These are phyloP conservation scores for Macroventuria anomochaeta DNA, from an alignment of 2,329 filamentous ascomycete species.

Conservation along the genomic window DNA sequence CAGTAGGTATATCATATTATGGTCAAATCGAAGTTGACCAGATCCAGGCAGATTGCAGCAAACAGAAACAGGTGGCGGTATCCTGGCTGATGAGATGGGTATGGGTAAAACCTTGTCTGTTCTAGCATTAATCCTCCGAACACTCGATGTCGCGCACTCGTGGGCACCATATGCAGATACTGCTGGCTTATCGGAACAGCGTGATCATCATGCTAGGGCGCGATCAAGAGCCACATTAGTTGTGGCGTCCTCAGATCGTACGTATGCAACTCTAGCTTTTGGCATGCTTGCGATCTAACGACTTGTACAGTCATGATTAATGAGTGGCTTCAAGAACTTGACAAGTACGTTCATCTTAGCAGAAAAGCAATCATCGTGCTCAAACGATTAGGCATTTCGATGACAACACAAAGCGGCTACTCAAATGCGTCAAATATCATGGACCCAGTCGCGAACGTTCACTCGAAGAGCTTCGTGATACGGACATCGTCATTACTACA, in stretches of 20 bases:
- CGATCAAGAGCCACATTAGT: constrained; percentile 36
- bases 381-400: constrained; percentile 31
- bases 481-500: constrained; percentile 40
- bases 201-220: no score
- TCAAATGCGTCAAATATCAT: constrained; percentile 36
- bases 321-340: constrained; percentile 40
- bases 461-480: constrained; percentile 16
- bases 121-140: constrained; percentile 57
- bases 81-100: constrained; percentile 68
- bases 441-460: constrained; percentile 25
- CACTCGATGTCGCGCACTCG: constrained; percentile 44
- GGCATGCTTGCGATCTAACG: no score
- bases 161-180: constrained; percentile 44
- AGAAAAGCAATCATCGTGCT: background rate
- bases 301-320: constrained; percentile 48
- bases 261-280: no score
- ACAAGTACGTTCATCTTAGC: constrained; percentile 40
- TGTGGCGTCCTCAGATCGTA: constrained; percentile 39
- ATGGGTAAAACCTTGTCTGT: constrained; percentile 65
- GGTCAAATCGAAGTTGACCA: no score
- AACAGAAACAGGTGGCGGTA: constrained; percentile 50
- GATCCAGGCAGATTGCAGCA: constrained; percentile 16
- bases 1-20: constrained; percentile 4
- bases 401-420: background rate
- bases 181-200: no score